phyloP scores from a whole-genome alignment of 768 basidiomycete genomes.

The Lentinula sp. region DNA sequence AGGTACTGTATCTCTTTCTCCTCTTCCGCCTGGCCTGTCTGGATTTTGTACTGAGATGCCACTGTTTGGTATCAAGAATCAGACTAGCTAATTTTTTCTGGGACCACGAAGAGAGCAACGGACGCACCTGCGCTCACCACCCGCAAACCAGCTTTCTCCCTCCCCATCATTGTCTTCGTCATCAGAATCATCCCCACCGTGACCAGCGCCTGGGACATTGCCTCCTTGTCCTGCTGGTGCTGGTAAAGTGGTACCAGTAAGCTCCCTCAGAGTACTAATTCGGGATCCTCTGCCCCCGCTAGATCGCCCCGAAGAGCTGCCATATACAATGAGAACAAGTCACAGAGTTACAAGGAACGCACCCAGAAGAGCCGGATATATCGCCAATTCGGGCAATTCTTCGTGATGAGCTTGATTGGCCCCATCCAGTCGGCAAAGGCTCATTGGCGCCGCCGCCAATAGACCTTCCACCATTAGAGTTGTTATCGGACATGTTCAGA shows the following conservation, averaged over 20 bases:
- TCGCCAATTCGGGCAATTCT: constrained; percentile 51
- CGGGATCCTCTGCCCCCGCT: constrained; percentile 20
- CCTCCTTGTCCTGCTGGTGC: constrained; percentile 10
- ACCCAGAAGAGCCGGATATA: constrained; percentile 31
- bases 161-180: constrained; percentile 47
- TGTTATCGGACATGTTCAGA: constrained; percentile 13
- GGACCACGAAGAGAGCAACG: not conserved
- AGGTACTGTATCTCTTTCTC: constrained; percentile 25
- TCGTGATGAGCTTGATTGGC: constrained; percentile 27
- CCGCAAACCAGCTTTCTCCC: constrained; percentile 78
- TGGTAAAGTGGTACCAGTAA: constrained; percentile 14
- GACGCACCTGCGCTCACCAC: constrained; percentile 85
- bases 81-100: not conserved
- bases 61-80: constrained; percentile 31
- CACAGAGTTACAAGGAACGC: not conserved
- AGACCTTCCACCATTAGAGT: constrained; percentile 32
- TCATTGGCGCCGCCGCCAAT: constrained; percentile 44
- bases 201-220: constrained; percentile 1
- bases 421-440: constrained; percentile 44
- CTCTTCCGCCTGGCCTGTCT: constrained; percentile 30
- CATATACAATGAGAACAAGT: not conserved
- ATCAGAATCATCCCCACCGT: constrained; percentile 40
- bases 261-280: constrained; percentile 29
- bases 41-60: constrained; percentile 90
- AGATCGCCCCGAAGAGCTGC: not conserved